Base-by-base conservation (phyloP, 2,329 filamentous ascomycete species). In the Geosmithia flava region DNA sequence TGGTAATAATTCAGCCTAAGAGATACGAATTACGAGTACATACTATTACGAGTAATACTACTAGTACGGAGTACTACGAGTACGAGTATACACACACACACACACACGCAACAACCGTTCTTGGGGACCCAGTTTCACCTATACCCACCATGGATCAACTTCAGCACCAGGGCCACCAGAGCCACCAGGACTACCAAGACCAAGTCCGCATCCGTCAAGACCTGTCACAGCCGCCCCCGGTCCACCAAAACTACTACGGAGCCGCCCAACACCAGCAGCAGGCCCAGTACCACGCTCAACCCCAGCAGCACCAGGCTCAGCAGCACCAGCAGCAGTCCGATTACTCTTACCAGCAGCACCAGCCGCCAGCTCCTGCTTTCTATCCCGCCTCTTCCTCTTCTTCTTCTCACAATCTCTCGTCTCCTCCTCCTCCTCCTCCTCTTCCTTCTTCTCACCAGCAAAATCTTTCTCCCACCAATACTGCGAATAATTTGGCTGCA, bases 301-400 rank as follows among this genome's bases (percentile, higher is more conserved):
- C 49, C 16, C 33, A 49, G 19, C 46, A 52, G 29, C 43, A 50
- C 43, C 51, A 50, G 20, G 16, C 40, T 39, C 23, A 40, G 40
- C 52, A 50, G 29, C 41, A 49, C 17, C 44, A 49, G 19, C 53
- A 54, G 43, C 50, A 50, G 17, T 11, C 49, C 53, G 46, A 16
- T 20, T 54, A 58, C 42, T 53, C 54, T 41, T 55, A 61, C 46
- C 51, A 56, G 47, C 54, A 54, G 46, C 53, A 54, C 44, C 54
- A 55, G 29, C 52, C 54, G 41, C 58, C 52, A 52, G 44, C 50
- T 52, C 33, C 53, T 54, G 37, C 53, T 48, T 19, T 52, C 52
- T 4, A 4, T 27, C 8, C 23, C 8, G 4, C 23, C 23, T 27
- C 23, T 8, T n/a, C n/a, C n/a, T n/a, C n/a, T n/a, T n/a, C n/a